These are phyloP conservation scores for Berkeleyomyces rouxiae DNA, from an alignment of 2,329 filamentous ascomycete genomes.

Conservation along the genomic window DNA sequence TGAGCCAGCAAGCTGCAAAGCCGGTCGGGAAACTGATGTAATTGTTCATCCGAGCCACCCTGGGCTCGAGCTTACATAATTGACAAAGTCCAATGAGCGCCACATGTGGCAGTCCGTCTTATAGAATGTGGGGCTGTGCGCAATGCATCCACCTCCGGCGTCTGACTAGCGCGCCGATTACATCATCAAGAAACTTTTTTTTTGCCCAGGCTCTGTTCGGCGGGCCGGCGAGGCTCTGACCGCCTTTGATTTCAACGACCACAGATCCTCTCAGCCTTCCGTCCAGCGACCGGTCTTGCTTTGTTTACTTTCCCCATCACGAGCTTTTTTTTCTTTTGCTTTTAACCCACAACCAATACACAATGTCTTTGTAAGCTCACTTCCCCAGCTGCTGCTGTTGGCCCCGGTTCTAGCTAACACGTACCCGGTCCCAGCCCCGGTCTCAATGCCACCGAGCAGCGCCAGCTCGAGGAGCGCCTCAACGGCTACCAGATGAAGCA, in stretches of 20 bases:
- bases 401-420: background rate
- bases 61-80: background rate
- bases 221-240: constrained; percentile 4
- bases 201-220: background rate
- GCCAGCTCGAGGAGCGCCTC: constrained; percentile 85
- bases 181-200: constrained; percentile 11
- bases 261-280: background rate
- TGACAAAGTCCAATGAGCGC: background rate
- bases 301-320: background rate
- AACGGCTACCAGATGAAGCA: constrained; percentile 98
- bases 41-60: background rate
- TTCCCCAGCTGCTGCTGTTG: too few relatives aligned
- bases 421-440: constrained; percentile 8
- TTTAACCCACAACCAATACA: background rate
- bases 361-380: constrained; percentile 13
- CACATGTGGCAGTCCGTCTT: background rate
- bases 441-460: constrained; percentile 48
- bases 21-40: background rate
- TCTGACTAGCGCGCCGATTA: background rate
- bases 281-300: background rate
- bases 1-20: background rate
- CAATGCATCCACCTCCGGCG: background rate
- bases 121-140: background rate
- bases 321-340: background rate
- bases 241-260: background rate